Evolutionary conservation across 108 stramenopile genomes (phyloP), one percentile per base, ranked within the genome.

Genomic region (Ochromonas danica): DNA sequence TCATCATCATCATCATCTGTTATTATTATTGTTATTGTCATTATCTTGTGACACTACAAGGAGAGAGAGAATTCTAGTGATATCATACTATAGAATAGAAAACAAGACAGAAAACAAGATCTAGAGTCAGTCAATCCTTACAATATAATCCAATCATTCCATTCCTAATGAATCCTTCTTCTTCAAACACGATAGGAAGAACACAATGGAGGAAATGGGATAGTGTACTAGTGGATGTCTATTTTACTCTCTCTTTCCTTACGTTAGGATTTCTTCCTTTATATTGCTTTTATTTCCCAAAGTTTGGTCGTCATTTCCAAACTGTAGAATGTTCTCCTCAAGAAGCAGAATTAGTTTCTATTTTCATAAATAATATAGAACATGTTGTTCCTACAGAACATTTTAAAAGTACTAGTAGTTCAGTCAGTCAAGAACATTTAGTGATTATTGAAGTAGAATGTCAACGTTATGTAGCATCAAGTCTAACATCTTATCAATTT

Each of bases 201-300:
- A n/a, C n/a, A n/a, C n/a, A n/a, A n/a, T n/a, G n/a, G n/a, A n/a
- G n/a, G n/a, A n/a, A n/a, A n/a, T n/a, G n/a, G n/a, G n/a, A n/a
- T n/a, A n/a, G n/a, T n/a, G n/a, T n/a, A n/a, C n/a, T n/a, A n/a
- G n/a, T n/a, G n/a, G n/a, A n/a, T n/a, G n/a, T n/a, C n/a, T n/a
- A n/a, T n/a, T n/a, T n/a, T n/a, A n/a, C n/a, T n/a, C n/a, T n/a
- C 45, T 51, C 45, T 36, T 3, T 67, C 25, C 14, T 36, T 14
- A 14, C 63, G 27, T 35, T 67, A 36, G 63, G 63, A 14, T 31
- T 33, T 10, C 31, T 67, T 31, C 63, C 63, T 67, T 25, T 67
- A 10, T 67, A 35, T 33, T 67, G 63, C 31, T 67, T 22, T 6
- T 67, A 67, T 67, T 67, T 67, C 25, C 63, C 63, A 67, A 25